phyloP scores from a whole-genome alignment of 768 basidiomycete species.

The Collybia nuda region DNA sequence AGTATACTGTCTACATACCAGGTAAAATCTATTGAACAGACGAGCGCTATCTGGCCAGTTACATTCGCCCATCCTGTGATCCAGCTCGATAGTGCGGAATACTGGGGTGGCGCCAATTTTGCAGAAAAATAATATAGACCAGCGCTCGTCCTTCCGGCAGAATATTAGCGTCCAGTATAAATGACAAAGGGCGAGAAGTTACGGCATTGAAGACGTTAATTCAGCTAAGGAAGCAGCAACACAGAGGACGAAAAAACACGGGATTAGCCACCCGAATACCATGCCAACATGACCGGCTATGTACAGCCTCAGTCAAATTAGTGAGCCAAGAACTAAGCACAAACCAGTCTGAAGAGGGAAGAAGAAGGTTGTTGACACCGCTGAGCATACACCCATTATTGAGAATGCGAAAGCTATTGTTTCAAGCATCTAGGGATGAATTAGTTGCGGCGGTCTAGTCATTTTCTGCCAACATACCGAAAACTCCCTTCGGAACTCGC shows the following conservation, averaged over 20 bases:
- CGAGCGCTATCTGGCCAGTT: slow-evolving; percentile 62
- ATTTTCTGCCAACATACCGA: slow-evolving; percentile 22
- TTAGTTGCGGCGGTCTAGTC: no score
- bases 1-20: slow-evolving; percentile 16
- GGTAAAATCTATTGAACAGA: slow-evolving; percentile 74
- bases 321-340: no score
- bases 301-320: no score
- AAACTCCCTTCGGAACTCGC: slow-evolving; percentile 74
- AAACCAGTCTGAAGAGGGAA: slow-evolving; percentile 61
- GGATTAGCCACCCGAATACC: slow-evolving; percentile 77
- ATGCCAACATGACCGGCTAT: slow-evolving; percentile 72
- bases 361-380: slow-evolving; percentile 62
- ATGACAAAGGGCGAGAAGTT: slow-evolving; percentile 24
- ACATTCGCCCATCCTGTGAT: slow-evolving; percentile 75
- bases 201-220: slow-evolving; percentile 76
- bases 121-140: slow-evolving; percentile 82
- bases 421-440: slow-evolving; percentile 41
- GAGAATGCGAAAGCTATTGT: slow-evolving; percentile 67
- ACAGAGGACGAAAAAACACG: slow-evolving; percentile 63
- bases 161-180: background rate
- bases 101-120: slow-evolving; percentile 62
- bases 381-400: slow-evolving; percentile 72
- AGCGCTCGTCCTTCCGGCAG: slow-evolving; percentile 59
- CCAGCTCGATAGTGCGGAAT: slow-evolving; percentile 64
- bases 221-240: slow-evolving; percentile 73